Evolutionary conservation across 148 eudicot genomes (phyloP).

Genomic region (Nepenthes mirabilis): DNA sequence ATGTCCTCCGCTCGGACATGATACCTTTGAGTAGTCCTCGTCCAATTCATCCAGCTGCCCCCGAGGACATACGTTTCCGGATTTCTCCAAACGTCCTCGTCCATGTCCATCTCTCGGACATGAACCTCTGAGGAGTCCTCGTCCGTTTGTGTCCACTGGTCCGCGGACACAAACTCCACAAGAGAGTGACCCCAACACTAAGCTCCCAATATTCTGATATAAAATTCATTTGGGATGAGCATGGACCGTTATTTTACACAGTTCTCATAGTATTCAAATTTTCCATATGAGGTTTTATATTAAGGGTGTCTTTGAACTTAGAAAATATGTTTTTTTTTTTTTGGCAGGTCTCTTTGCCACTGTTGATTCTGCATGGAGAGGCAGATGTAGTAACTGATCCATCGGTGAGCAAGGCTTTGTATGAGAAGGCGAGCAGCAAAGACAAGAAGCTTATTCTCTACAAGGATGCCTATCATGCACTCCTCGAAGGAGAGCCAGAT

Average conservation of each 20-base stretch:
- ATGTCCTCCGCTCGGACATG: too few relatives aligned
- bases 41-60: too few relatives aligned
- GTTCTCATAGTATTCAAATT: background rate
- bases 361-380: conserved; percentile 85
- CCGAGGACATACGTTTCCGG: too few relatives aligned
- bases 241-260: background rate
- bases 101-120: too few relatives aligned
- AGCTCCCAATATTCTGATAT: too few relatives aligned
- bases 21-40: too few relatives aligned
- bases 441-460: conserved; percentile 76
- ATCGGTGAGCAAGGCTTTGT: conserved; percentile 70
- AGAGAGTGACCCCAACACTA: too few relatives aligned
- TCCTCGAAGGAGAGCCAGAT: conserved; percentile 91
- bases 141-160: too few relatives aligned
- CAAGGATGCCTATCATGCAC: conserved; percentile 57
- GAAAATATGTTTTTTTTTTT: background rate
- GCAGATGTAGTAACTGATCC: conserved; percentile 88
- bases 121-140: too few relatives aligned
- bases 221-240: too few relatives aligned
- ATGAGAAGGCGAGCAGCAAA: conserved; percentile 67
- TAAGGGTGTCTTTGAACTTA: background rate
- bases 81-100: too few relatives aligned
- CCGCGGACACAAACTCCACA: too few relatives aligned
- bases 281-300: background rate
- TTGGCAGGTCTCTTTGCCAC: conserved; percentile 64